Evolutionary conservation across 192 early-diverging fungal species (phyloP).

Genomic region (Coemansia sp.): DNA sequence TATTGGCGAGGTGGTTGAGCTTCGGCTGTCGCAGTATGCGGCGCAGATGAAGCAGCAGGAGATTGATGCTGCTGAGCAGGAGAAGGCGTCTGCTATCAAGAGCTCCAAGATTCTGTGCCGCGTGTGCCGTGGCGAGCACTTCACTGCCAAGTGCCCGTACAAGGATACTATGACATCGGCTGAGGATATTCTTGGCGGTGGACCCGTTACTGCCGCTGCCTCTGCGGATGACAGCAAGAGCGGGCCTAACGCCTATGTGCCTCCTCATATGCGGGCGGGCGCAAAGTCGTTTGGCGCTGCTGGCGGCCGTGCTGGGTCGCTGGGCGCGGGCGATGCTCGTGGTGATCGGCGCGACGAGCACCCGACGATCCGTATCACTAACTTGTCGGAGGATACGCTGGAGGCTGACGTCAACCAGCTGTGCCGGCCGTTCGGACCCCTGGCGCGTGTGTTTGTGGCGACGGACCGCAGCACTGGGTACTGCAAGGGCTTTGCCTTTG

Average conservation of each 20-base stretch:
- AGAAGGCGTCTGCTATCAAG: conserved; percentile 62
- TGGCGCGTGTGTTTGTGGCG: conserved; percentile 83
- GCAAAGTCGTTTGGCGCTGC: conserved; percentile 37
- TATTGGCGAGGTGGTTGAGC: conserved; percentile 81
- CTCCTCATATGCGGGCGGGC: conserved; percentile 80
- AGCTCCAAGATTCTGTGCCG: conserved; percentile 90
- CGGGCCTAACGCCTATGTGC: conserved; percentile 77
- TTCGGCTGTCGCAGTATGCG: conserved; percentile 76
- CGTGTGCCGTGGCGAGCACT: conserved; percentile 96
- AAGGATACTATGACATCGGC: conserved; percentile 89
- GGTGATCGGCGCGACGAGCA: conserved; percentile 67
- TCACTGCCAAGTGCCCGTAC: conserved; percentile 96
- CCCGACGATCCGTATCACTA: conserved; percentile 88
- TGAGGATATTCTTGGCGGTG: conserved; percentile 63
- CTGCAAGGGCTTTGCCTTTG: conserved; percentile 97
- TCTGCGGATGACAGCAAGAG: conserved; percentile 41
- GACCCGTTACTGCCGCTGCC: conserved; percentile 8
- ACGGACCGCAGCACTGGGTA: conserved; percentile 79
- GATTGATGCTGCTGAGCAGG: conserved; percentile 57
- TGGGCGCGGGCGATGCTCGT: conserved; percentile 34
- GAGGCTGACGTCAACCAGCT: conserved; percentile 91
- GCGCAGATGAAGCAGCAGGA: conserved; percentile 67
- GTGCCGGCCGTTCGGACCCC: conserved; percentile 82
- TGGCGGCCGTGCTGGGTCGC: conserved; percentile 10
- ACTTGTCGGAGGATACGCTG: conserved; percentile 91